Percentiles rank a stretch among this genome's conserved stretches.
phyloP scores from a whole-genome alignment of 805 yeast genomes.

The Cyberlindnera japonica region DNA sequence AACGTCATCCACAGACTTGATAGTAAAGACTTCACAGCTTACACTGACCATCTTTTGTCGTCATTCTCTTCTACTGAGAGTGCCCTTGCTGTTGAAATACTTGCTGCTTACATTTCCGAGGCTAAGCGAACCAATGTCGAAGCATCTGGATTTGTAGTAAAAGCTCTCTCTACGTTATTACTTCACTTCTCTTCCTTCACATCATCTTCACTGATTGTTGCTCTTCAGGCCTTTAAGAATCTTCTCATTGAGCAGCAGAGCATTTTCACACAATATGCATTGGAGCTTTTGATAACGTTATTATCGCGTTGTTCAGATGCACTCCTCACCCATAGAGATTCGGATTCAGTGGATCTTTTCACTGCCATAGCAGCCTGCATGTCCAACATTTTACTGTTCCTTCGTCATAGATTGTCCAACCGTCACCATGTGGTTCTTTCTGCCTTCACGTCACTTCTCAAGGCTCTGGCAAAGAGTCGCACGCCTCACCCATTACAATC shows the following conservation, averaged over 20 bases:
- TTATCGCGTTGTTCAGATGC: conserved; percentile 28
- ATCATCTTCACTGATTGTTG: neutral
- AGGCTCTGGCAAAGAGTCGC: conserved; percentile 34
- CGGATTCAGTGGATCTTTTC: conserved; percentile 18
- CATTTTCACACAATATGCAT: conserved; percentile 60
- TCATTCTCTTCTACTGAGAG: conserved; percentile 21
- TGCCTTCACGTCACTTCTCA: conserved; percentile 48
- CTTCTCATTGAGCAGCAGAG: conserved; percentile 49
- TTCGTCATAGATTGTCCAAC: conserved; percentile 63
- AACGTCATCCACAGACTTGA: conserved; percentile 10
- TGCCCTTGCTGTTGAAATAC: conserved; percentile 21
- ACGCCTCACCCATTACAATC: conserved; percentile 23
- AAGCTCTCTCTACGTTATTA: conserved; percentile 17
- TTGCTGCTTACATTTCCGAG: conserved; percentile 15
- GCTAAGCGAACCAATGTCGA: conserved; percentile 12
- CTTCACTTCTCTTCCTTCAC: conserved; percentile 2
- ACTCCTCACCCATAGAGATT: neutral
- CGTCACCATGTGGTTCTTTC: conserved; percentile 66
- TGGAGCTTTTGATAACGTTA: conserved; percentile 51
- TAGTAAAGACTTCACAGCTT: conserved; percentile 8
- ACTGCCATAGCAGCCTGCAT: conserved; percentile 42
- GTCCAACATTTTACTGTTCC: conserved; percentile 61
- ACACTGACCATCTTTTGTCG: conserved; percentile 18
- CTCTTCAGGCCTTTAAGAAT: conserved; percentile 31
- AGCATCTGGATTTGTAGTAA: conserved; percentile 10